Percentiles rank a stretch among this genome's conserved stretches.
Evolutionary conservation across 441 rosid species (phyloP).

Genomic region (Dalechampia spathulata): DNA sequence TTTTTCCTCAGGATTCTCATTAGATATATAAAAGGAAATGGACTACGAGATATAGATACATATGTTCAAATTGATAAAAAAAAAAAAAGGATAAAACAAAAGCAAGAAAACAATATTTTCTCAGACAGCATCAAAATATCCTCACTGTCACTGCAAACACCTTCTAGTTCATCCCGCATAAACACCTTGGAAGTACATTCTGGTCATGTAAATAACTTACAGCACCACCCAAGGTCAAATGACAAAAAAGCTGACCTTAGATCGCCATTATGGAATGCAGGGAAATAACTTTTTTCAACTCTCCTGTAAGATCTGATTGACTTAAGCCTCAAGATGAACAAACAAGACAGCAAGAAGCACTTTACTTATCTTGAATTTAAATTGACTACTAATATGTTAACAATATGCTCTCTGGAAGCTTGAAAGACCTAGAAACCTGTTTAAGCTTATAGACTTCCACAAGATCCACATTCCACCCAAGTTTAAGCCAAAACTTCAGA

Average conservation of each 20-base stretch:
- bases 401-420: no score
- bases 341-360: background rate
- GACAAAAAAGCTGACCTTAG: background rate
- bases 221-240: no score
- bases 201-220: no score
- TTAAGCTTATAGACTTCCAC: background rate
- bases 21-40: no score
- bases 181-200: no score
- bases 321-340: background rate
- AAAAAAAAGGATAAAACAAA: background rate
- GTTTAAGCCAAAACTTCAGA: background rate
- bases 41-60: no score
- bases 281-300: background rate
- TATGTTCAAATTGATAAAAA: background rate
- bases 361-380: background rate
- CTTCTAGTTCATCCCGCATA: no score
- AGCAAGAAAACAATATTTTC: no score
- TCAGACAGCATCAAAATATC: no score
- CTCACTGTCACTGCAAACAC: no score
- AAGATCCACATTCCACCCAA: background rate
- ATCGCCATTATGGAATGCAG: background rate
- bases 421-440: background rate
- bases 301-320: background rate
- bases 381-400: no score
- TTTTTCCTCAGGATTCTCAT: no score